Conservation (phyloP, 768 basidiomycete genomes). For the Cystofilobasidium ferigula region DNA sequence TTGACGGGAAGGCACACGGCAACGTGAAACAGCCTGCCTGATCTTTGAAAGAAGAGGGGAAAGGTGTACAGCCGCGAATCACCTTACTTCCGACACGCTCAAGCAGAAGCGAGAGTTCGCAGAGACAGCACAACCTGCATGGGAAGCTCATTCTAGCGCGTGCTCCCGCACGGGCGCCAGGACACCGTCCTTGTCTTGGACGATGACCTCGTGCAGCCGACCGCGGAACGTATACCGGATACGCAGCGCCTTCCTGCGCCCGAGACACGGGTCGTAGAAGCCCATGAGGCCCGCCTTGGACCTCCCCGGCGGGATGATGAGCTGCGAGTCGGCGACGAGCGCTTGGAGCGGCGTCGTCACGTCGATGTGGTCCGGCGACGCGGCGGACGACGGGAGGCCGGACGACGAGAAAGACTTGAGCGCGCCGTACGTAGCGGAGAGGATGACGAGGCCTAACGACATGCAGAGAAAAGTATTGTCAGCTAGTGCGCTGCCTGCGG, state of each 20-base stretch:
- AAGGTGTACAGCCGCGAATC: too few relatives aligned
- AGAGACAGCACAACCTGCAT: too few relatives aligned
- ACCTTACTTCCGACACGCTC: too few relatives aligned
- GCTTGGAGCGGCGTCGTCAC: slow-evolving; percentile 74
- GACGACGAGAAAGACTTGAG: slow-evolving; percentile 34
- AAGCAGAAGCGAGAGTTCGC: too few relatives aligned
- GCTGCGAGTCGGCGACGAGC: slow-evolving; percentile 62
- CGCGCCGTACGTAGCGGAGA: slow-evolving; percentile 62
- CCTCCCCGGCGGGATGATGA: slow-evolving; percentile 63
- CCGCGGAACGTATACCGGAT: slow-evolving; percentile 68
- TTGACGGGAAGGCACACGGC: too few relatives aligned
- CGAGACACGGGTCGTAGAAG: slow-evolving; percentile 76
- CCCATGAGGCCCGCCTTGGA: slow-evolving; percentile 72
- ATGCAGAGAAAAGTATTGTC: too few relatives aligned
- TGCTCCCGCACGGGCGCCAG: slow-evolving; percentile 53
- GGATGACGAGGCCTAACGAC: slow-evolving; percentile 57
- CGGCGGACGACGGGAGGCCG: slow-evolving; percentile 26
- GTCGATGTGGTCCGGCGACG: slow-evolving; percentile 44
- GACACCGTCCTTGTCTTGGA: slow-evolving; percentile 57
- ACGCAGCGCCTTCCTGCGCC: slow-evolving; percentile 56
- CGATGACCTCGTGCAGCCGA: slow-evolving; percentile 61
- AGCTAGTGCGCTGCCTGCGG: not conserved
- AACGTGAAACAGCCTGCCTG: too few relatives aligned
- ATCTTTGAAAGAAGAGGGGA: too few relatives aligned
- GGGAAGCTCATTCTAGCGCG: not conserved